Conservation (phyloP, 768 basidiomycete species). For the Agaricus subrufescens region DNA sequence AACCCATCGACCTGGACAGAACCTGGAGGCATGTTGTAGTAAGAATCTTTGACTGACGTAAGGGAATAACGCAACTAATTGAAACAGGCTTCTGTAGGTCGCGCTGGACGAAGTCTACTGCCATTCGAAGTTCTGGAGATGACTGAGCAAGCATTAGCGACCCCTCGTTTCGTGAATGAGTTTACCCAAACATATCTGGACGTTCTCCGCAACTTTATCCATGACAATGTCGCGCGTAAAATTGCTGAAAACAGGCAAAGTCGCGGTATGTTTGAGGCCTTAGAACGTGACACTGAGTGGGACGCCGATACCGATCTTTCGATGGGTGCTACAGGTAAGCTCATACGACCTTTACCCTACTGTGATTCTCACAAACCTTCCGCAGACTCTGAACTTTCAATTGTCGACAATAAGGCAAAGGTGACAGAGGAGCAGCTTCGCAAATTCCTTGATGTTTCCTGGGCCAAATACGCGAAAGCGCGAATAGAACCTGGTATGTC, state of each 20-base stretch:
- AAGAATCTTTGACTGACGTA: conserved; percentile 15
- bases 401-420: conserved; percentile 87
- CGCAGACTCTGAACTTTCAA: conserved; percentile 59
- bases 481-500: conserved; percentile 87
- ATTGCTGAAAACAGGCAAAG: conserved; percentile 64
- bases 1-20: conserved; percentile 85
- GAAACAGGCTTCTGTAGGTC: conserved; percentile 55
- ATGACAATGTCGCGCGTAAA: conserved; percentile 55
- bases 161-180: conserved; percentile 57
- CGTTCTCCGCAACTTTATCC: conserved; percentile 68
- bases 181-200: conserved; percentile 69
- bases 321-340: conserved; percentile 67
- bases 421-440: conserved; percentile 80
- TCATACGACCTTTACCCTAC: neutral
- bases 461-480: conserved; percentile 90
- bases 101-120: conserved; percentile 60
- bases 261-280: conserved; percentile 81
- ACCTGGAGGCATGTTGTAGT: conserved; percentile 85
- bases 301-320: conserved; percentile 73
- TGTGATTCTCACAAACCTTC: conserved; percentile 1
- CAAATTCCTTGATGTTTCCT: conserved; percentile 80
- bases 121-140: conserved; percentile 85
- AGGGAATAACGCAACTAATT: neutral
- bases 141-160: conserved; percentile 56
- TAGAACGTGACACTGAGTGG: conserved; percentile 72